Percentiles rank a stretch among this genome's conserved stretches.
Evolutionary conservation across 768 basidiomycete genomes (phyloP).

Genomic region (Boletus subcaerulescens): DNA sequence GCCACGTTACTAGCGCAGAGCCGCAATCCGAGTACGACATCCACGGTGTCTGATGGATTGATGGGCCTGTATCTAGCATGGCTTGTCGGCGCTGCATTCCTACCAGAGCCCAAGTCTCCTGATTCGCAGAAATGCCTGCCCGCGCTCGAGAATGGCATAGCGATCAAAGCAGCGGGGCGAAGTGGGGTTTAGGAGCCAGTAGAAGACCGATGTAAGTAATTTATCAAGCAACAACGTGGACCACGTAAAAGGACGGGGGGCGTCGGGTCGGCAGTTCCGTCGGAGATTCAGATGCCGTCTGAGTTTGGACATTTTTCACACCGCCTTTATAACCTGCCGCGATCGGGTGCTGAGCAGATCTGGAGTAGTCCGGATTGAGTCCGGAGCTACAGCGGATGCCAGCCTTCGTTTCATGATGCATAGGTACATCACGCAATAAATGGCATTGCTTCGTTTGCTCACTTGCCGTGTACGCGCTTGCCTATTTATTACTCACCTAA

Average conservation of each 20-base stretch:
- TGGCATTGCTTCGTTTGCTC: neutral
- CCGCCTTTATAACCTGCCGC: too few relatives aligned
- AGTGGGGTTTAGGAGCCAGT: constrained; percentile 46
- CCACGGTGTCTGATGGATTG: constrained; percentile 70
- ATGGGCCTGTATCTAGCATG: constrained; percentile 91
- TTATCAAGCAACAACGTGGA: neutral
- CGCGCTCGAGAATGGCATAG: constrained; percentile 34
- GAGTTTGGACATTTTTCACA: neutral
- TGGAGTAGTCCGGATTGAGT: too few relatives aligned
- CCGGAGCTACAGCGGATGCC: neutral
- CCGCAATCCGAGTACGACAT: constrained; percentile 34
- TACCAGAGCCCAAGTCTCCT: constrained; percentile 50
- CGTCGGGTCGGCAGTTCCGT: neutral
- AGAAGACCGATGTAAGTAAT: too few relatives aligned
- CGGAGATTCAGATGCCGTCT: neutral
- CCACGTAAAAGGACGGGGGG: neutral
- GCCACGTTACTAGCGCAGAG: constrained; percentile 49
- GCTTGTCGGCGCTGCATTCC: constrained; percentile 83
- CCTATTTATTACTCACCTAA: constrained; percentile 4
- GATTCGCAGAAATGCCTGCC: constrained; percentile 49
- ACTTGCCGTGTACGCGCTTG: neutral
- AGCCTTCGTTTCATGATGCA: constrained; percentile 4
- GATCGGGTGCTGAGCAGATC: too few relatives aligned
- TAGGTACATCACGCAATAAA: neutral
- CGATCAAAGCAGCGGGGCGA: constrained; percentile 64